Evolutionary conservation across 2,329 filamentous ascomycete species (phyloP).

Genomic region (Ambrosiella cleistominuta): DNA sequence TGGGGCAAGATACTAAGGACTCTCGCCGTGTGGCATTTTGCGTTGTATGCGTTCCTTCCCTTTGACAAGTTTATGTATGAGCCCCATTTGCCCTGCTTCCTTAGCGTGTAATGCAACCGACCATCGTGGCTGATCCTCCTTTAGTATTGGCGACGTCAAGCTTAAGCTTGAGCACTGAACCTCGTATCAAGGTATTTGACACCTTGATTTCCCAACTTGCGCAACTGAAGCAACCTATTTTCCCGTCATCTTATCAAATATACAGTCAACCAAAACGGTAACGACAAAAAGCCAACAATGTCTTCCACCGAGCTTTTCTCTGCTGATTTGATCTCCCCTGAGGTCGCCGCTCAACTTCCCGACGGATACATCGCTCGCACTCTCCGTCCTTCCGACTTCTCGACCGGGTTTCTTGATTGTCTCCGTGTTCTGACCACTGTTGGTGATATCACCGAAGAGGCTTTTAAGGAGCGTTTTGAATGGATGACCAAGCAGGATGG

Average conservation of each 20-base stretch:
- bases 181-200: too few species aligned
- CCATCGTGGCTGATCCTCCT: not conserved
- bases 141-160: too few species aligned
- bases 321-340: slow-evolving; percentile 55
- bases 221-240: not conserved
- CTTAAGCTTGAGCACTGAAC: too few species aligned
- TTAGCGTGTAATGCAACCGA: not conserved
- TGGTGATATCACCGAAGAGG: slow-evolving; percentile 60
- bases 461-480: slow-evolving; percentile 65
- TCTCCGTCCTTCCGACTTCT: slow-evolving; percentile 60
- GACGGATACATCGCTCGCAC: slow-evolving; percentile 69
- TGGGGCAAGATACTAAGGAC: not conserved
- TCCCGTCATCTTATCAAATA: not conserved
- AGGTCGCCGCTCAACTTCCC: slow-evolving; percentile 55
- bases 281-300: not conserved
- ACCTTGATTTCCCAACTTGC: too few species aligned
- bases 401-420: slow-evolving; percentile 73
- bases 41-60: not conserved
- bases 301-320: slow-evolving; percentile 41
- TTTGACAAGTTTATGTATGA: not conserved
- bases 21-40: not conserved
- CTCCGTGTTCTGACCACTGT: slow-evolving; percentile 83
- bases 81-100: not conserved
- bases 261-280: not conserved
- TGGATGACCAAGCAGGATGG: slow-evolving; percentile 59